Evolutionary conservation across 257 asterid species (phyloP).

Genomic region (Leonotis leonurus): DNA sequence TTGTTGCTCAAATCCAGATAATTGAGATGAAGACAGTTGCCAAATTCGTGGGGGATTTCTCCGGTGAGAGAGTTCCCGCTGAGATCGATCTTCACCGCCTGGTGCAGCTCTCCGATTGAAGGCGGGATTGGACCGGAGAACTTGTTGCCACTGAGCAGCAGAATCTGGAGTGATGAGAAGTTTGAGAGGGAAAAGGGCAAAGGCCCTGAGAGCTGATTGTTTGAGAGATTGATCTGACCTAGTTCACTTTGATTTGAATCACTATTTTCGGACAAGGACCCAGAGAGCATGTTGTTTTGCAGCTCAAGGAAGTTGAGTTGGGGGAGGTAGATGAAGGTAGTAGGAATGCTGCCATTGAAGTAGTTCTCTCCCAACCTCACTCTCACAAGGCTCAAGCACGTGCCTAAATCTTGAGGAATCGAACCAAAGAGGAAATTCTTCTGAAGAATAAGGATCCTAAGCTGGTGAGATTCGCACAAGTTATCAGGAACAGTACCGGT

Average conservation of each 20-base stretch:
- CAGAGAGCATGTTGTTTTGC: slow-evolving; percentile 73
- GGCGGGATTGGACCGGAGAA: slow-evolving; percentile 74
- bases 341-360: slow-evolving; percentile 79
- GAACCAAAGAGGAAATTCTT: slow-evolving; percentile 75
- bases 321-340: slow-evolving; percentile 72
- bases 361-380: slow-evolving; percentile 80
- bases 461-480: slow-evolving; percentile 58
- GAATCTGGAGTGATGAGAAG: slow-evolving; percentile 62
- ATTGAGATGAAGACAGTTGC: slow-evolving; percentile 57
- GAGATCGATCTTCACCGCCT: slow-evolving; percentile 61
- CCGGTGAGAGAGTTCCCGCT: slow-evolving; percentile 55
- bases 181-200: slow-evolving; percentile 65
- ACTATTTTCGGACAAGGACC: slow-evolving; percentile 47
- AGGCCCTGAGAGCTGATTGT: slow-evolving; percentile 61
- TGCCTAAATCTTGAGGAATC: slow-evolving; percentile 63
- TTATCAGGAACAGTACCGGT: slow-evolving; percentile 72
- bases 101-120: slow-evolving; percentile 63
- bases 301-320: slow-evolving; percentile 69
- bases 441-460: slow-evolving; percentile 50
- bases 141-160: slow-evolving; percentile 54
- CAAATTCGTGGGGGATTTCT: slow-evolving; percentile 63
- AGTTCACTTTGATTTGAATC: slow-evolving; percentile 35
- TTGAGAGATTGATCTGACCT: slow-evolving; percentile 67
- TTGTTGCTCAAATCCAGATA: slow-evolving; percentile 86
- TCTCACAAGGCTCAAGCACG: slow-evolving; percentile 67